These are phyloP conservation scores for Pyrrhoderma lamaoense DNA, from an alignment of 1,284 basidiomycete species.

Conservation along the genomic window DNA sequence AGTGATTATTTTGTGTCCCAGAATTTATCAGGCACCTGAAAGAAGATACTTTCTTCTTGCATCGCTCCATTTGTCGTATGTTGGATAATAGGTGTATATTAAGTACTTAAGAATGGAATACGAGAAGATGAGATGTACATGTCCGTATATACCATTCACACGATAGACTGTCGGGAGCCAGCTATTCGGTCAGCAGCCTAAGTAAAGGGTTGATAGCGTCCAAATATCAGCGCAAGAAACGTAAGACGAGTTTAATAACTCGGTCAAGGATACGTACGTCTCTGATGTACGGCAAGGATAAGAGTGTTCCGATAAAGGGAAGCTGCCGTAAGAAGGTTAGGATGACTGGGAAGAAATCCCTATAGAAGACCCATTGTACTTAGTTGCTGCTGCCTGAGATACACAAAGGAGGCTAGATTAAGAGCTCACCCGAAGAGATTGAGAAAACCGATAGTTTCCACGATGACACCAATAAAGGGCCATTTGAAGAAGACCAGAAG, in stretches of 20 bases:
- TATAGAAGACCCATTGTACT: conserved; percentile 31
- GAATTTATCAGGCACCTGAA: too few relatives aligned
- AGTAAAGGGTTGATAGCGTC: not conserved
- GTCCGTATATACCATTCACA: conserved; percentile 32
- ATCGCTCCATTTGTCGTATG: not conserved
- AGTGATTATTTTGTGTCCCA: too few relatives aligned
- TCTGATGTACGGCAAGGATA: conserved; percentile 83
- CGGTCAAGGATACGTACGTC: conserved; percentile 38
- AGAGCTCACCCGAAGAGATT: conserved; percentile 91
- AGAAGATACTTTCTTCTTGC: not conserved
- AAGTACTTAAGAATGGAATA: too few relatives aligned
- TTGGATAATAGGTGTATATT: not conserved
- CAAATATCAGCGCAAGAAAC: conserved; percentile 8
- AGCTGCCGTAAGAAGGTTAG: conserved; percentile 93
- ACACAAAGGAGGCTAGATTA: not conserved
- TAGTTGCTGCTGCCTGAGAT: conserved; percentile 19
- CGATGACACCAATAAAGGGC: conserved; percentile 87
- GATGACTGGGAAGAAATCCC: conserved; percentile 99
- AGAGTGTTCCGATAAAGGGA: conserved; percentile 83
- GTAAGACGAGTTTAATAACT: not conserved
- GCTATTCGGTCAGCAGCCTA: conserved; percentile 69
- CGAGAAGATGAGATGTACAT: not conserved
- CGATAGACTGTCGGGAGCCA: conserved; percentile 69
- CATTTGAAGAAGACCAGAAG: conserved; percentile 85
- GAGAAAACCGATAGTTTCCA: conserved; percentile 94